Base-by-base conservation (phyloP, 306 rosid genomes). In the Trichosanthes truncata region DNA sequence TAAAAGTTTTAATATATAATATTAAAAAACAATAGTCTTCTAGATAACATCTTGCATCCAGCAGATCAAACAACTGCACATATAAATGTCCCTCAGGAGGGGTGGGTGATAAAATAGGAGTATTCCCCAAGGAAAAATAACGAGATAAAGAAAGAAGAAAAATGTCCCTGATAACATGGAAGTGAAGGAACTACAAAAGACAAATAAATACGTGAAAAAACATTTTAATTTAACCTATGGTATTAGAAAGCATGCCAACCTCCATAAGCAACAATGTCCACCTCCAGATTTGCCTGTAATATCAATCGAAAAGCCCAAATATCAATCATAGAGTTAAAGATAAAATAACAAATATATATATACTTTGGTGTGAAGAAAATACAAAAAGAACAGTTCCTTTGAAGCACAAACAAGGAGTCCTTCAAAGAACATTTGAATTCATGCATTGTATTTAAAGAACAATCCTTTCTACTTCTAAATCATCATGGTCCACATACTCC, bases 181-280 rank as follows among this genome's bases (percentile, higher is more conserved):
- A 40, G 52, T 40, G 52, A 29, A 15, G 9, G 26, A 20, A 21
- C 15, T 38, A n/a, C 48, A 68, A 68, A 68, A n/a, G 15, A 40
- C 18, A 38, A 65, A 35, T 40, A 68, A 66, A 68, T 21, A 68
- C 31, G 20, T 41, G 48, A 63, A 31, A 15, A 14, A 40, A 68
- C 31, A 41, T 38, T 38, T n/a, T 18, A 66, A 11, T 3, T 40
- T n/a, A 67, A 67, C 18, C 71, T 67, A 67, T 40, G 48, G 29
- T 67, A 40, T 38, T 13, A 75, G 40, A 23, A 68, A 74, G 21
- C 67, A 81, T 60, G 29, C 18, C 48, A 79, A 95, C 98, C 98
- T 90, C 97, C 98, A 85, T 95, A 92, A 56, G 96, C 97, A 84
- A 95, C 93, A 76, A 91, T 84, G 75, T 92, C 97, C 21, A 95